These are phyloP conservation scores for Ceriops zippeliana DNA, from an alignment of 345 rosid genomes.

Conservation along the genomic window DNA sequence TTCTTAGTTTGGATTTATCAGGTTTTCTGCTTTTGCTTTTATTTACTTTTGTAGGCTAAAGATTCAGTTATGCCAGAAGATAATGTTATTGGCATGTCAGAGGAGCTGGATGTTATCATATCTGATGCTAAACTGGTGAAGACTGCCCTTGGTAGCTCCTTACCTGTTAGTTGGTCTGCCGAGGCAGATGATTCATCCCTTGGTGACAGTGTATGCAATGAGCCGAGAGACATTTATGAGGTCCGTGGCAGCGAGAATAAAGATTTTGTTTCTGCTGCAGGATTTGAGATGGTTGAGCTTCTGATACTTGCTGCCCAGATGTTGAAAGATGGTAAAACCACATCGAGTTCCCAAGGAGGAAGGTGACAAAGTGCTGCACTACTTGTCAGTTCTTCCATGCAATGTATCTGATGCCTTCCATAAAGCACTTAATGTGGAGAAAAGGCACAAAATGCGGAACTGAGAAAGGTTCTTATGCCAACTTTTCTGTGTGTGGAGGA, in stretches of 20 bases:
- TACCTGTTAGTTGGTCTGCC: conserved; percentile 90
- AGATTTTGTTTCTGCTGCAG: conserved; percentile 81
- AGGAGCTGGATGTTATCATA: conserved; percentile 53
- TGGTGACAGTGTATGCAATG: conserved; percentile 23
- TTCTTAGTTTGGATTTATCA: conserved; percentile 1
- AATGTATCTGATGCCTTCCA: not conserved
- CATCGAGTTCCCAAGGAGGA: not conserved
- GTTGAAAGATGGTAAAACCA: conserved; percentile 37
- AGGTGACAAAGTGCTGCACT: not conserved
- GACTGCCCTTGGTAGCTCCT: conserved; percentile 85
- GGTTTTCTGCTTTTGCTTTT: not conserved
- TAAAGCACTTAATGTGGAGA: not conserved
- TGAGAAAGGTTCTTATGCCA: no score
- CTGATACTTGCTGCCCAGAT: conserved; percentile 69
- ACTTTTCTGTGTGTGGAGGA: no score
- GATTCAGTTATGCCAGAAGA: conserved; percentile 41
- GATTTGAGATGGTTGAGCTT: conserved; percentile 96
- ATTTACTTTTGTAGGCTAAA: conserved; percentile 46
- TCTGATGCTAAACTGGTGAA: conserved; percentile 73
- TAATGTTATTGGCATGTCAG: conserved; percentile 25
- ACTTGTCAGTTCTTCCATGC: not conserved
- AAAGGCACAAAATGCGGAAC: no score
- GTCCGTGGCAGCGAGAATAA: conserved; percentile 47
- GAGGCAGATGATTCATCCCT: conserved; percentile 48
- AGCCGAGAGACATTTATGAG: conserved; percentile 11